Conservation (phyloP, 108 stramenopile species). For the Phaeodactylum tricornutum region DNA sequence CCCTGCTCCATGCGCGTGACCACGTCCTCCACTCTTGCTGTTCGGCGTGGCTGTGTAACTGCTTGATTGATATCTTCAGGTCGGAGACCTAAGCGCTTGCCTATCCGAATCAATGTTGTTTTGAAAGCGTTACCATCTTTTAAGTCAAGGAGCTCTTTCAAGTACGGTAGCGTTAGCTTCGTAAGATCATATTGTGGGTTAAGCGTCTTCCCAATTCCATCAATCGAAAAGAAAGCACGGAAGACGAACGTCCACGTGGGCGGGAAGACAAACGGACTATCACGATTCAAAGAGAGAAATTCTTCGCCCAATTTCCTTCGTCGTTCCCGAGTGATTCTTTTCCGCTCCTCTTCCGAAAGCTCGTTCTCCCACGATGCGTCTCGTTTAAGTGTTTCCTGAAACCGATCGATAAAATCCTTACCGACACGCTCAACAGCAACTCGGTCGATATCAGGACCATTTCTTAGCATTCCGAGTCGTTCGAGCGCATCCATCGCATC, state of each 20-base stretch:
- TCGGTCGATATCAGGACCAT: conserved; percentile 81
- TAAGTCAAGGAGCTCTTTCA: conserved; percentile 92
- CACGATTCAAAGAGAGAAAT: conserved; percentile 81
- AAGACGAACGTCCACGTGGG: conserved; percentile 98
- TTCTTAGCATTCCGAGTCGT: conserved; percentile 87
- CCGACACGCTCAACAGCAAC: conserved; percentile 92
- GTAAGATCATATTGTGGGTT: conserved; percentile 92
- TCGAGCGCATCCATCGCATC: conserved; percentile 89
- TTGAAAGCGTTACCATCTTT: conserved; percentile 85
- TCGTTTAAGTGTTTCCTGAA: conserved; percentile 64
- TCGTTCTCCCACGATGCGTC: conserved; percentile 73
- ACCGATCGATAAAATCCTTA: conserved; percentile 91
- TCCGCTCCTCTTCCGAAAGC: conserved; percentile 63
- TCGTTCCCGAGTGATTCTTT: conserved; percentile 50
- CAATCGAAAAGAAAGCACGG: conserved; percentile 93
- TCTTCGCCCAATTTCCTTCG: conserved; percentile 78
- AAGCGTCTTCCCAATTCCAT: conserved; percentile 95
- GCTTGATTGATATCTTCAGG: conserved; percentile 77
- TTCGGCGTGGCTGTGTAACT: conserved; percentile 78
- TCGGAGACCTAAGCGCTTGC: conserved; percentile 77
- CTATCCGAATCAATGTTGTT: conserved; percentile 67
- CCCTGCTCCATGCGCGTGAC: conserved; percentile 69
- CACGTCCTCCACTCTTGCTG: conserved; percentile 73
- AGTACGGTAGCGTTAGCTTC: conserved; percentile 81
- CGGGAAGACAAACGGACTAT: conserved; percentile 92